Base-by-base conservation (phyloP, 2,329 filamentous ascomycete species). In the Fusarium pseudograminearum region DNA sequence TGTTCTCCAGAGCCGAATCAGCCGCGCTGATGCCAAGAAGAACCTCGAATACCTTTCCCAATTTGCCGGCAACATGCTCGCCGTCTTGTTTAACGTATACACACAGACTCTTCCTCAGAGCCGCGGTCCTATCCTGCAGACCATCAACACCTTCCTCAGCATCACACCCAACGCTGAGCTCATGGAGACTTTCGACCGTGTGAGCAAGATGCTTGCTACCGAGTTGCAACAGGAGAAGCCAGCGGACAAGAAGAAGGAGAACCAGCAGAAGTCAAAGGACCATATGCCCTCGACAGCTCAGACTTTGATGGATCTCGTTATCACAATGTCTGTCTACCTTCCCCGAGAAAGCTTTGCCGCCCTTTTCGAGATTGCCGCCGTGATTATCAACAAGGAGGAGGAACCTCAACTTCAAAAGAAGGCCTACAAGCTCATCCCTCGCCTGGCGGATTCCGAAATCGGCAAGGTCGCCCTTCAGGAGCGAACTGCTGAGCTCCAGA, bases 81-180 rank as follows among this genome's bases (percentile, higher is more conserved):
- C 96, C 9, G 95, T 98, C 1, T 84, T 99, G n/a, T 98, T 99
- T 85, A 99, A 99, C 77, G 95, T 99, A 45, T 99, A 99, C 82
- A 97, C 93, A 69, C 93, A 98, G 79, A 99, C 96, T 1, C 85
- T 99, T 28, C 95, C 96, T 4, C 93, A 98, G 76, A 96, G 93
- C 76, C 88, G 96, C 72, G 94, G 93, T 0, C 93, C 93, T 22
- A 96, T 99, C 56, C 84, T 99, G 34, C 93, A 95, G 78, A 97
- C 94, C 67, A 96, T 98, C 83, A 98, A 98, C 80, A 90, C 93
- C 7, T 98, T 94, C 80, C 83, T 99, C 61, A 97, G 94, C 82
- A 92, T 98, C 74, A 93, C 93, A 0, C 91, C 93, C 1, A 86
- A 83, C 15, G 78, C 87, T 69, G 94, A 98, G 78, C 85, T 98